Evolutionary conservation across 2,329 filamentous ascomycete genomes (phyloP).

Genomic region (Venturia asperata): DNA sequence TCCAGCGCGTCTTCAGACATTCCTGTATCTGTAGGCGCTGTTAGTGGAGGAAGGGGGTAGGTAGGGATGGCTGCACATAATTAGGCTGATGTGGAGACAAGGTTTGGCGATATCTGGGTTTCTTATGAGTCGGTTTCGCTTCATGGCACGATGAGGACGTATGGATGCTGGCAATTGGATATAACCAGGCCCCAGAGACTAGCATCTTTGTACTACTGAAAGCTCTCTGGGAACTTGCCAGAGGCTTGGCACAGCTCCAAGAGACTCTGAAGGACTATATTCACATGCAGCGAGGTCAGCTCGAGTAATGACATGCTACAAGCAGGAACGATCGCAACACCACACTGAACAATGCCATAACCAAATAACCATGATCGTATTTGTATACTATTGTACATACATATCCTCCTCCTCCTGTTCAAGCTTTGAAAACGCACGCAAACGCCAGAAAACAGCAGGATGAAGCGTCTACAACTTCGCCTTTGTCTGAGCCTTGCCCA

Average conservation of each 20-base stretch:
- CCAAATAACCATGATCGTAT: background rate
- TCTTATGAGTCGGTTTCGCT: too few species aligned
- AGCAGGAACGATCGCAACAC: background rate
- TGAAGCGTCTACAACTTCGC: constrained; percentile 31
- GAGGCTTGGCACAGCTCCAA: too few species aligned
- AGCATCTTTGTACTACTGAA: too few species aligned
- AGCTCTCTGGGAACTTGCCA: too few species aligned
- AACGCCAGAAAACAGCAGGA: background rate
- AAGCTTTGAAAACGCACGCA: background rate
- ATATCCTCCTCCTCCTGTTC: background rate
- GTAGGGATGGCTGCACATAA: background rate
- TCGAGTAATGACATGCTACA: background rate
- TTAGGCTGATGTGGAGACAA: background rate
- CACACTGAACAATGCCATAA: background rate
- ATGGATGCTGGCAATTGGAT: too few species aligned
- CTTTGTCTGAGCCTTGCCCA: constrained; percentile 69
- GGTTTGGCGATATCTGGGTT: background rate
- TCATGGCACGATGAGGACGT: background rate
- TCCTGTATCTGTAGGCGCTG: too few species aligned
- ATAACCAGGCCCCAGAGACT: too few species aligned
- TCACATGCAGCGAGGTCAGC: background rate
- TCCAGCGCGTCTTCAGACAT: too few species aligned
- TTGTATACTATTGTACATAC: constrained; percentile 4
- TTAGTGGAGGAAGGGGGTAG: too few species aligned
- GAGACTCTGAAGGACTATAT: background rate